A percentile compares a stretch with the other conserved stretches of the same genome.
phyloP scores from a whole-genome alignment of 2,329 filamentous ascomycete species.

The Cadophora luteo-olivacea region DNA sequence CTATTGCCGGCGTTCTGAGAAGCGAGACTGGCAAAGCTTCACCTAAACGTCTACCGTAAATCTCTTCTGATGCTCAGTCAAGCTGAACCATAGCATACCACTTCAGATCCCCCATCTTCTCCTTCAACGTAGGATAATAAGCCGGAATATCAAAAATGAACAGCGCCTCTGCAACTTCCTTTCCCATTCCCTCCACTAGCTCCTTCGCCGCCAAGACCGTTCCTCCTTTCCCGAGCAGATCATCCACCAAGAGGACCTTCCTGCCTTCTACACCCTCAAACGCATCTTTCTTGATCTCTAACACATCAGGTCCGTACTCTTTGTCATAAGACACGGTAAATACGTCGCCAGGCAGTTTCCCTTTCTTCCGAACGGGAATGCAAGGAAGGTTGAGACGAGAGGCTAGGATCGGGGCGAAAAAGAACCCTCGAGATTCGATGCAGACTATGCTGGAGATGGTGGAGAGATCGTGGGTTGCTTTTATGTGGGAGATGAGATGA shows the following conservation, averaged over 20 bases:
- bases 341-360: conserved; percentile 89
- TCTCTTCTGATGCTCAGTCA: background rate
- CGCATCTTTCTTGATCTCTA: conserved; percentile 90
- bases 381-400: conserved; percentile 81
- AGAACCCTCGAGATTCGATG: conserved; percentile 89
- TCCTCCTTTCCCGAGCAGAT: conserved; percentile 95
- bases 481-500: conserved; percentile 30
- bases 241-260: conserved; percentile 90
- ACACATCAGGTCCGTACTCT: conserved; percentile 92
- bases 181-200: conserved; percentile 83
- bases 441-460: conserved; percentile 66
- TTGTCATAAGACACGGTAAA: conserved; percentile 86
- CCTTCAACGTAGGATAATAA: conserved; percentile 29
- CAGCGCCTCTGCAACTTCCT: conserved; percentile 80
- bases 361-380: conserved; percentile 89
- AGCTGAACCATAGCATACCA: conserved; percentile 37
- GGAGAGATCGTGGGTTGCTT: conserved; percentile 26
- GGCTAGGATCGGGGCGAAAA: conserved; percentile 88
- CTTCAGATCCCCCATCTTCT: conserved; percentile 28
- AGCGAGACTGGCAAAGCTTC: too few relatives aligned
- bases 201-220: conserved; percentile 85
- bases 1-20: too few relatives aligned
- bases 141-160: conserved; percentile 78
- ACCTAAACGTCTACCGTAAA: background rate
- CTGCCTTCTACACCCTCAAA: conserved; percentile 64